Evolutionary conservation across 2,329 filamentous ascomycete genomes (phyloP).

Genomic region (Apiospora marii): DNA sequence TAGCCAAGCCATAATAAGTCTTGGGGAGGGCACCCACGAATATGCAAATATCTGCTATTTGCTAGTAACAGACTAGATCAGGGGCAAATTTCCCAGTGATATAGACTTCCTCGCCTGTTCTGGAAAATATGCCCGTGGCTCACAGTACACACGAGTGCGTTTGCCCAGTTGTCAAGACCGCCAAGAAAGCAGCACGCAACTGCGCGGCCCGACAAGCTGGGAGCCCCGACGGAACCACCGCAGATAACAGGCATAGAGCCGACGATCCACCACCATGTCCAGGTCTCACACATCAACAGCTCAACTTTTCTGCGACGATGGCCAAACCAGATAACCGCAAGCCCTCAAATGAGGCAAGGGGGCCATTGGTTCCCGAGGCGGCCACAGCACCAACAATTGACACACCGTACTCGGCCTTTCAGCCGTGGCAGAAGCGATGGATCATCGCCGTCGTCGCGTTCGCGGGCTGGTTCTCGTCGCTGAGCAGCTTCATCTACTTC

Average conservation of each 20-base stretch:
- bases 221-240: not conserved
- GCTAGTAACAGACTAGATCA: not conserved
- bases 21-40: not conserved
- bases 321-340: not conserved
- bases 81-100: not conserved
- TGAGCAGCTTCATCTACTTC: constrained; percentile 32
- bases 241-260: not conserved
- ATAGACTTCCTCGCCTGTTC: not conserved
- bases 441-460: constrained; percentile 27
- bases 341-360: not conserved
- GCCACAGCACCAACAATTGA: not conserved
- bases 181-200: constrained; percentile 10
- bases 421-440: constrained; percentile 21
- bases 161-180: not conserved
- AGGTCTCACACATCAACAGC: not conserved
- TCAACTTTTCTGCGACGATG: not conserved
- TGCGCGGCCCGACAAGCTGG: not conserved
- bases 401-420: constrained; percentile 26
- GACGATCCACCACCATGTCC: not conserved
- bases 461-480: constrained; percentile 27
- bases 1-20: too few species aligned
- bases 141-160: not conserved
- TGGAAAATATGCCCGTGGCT: not conserved
- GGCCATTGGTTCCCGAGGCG: not conserved
- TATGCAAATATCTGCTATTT: not conserved